Base-by-base conservation (phyloP, 176 grass and related monocot species). In the Oropetium thomaeum region DNA sequence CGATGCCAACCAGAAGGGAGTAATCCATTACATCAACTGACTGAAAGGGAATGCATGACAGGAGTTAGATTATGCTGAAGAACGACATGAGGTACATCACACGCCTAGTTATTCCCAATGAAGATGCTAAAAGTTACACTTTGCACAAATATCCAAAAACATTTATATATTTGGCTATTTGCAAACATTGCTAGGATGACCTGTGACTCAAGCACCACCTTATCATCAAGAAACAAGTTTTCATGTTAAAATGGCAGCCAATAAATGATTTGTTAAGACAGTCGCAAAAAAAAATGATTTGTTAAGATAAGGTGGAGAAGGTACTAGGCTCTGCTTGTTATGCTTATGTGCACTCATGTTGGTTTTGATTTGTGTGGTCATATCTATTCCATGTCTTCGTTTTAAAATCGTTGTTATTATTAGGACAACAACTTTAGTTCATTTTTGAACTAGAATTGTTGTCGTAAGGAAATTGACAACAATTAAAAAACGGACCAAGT, bases 1-100 rank as follows among this genome's bases (percentile, higher is more conserved):
- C 96, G 5, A 99, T 90, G 52, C 96, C 96, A 67, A 92, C 96
- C 52, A 99, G 47, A 14, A 99, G 81, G 11, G 96, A 99, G 77
- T 99, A 99, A 63, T 99, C 92, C 96, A 99, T 99, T 64, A 99
- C 96, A 87, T 76, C 82, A 76, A 90, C 80, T 6, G 80, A 88
- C 96, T 99, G 90, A 12, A 73, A 79, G 54, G 14, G 33, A 78
- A 60, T 45, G 41, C 32, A 53, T 16, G 16, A 58, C 39, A 77
- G 55, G 9, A 71, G 57, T 58, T 16, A 48, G 5, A 63, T 64
- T 58, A 42, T n/a, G 35, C 44, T 53, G 54, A 43, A 32, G 33
- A 62, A 54, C 35, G 23, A 51, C 9, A 12, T 33, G 40, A 85
- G 62, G 15, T 14, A n/a, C 58, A 20, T 55, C n/a, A 45, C 37